These are phyloP conservation scores for Fulvia fulva DNA, from an alignment of 2,329 filamentous ascomycete genomes.

Conservation along the genomic window DNA sequence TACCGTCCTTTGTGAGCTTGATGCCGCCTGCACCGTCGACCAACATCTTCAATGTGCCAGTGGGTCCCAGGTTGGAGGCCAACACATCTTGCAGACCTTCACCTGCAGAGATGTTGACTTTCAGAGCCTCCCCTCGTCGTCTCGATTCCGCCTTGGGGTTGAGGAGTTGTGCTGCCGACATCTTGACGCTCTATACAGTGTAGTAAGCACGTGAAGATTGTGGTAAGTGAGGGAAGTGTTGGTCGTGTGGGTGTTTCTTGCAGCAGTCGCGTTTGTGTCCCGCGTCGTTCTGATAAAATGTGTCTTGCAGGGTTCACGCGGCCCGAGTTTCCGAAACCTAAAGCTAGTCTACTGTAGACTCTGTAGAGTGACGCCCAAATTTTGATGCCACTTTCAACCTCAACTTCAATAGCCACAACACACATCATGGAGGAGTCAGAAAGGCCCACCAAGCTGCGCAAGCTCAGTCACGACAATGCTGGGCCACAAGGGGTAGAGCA, in stretches of 20 bases:
- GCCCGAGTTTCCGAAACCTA: too few species aligned
- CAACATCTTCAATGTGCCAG: constrained; percentile 93
- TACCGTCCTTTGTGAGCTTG: constrained; percentile 98
- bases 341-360: too few species aligned
- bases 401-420: not conserved
- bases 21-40: constrained; percentile 68
- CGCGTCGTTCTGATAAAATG: constrained; percentile 1
- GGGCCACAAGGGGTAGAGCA: not conserved
- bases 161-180: constrained; percentile 97
- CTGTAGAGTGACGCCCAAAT: not conserved
- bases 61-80: constrained; percentile 90
- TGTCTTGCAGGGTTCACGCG: not conserved
- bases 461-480: constrained; percentile 41
- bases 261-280: constrained; percentile 1
- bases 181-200: constrained; percentile 37
- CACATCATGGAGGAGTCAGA: constrained; percentile 53
- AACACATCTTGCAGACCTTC: constrained; percentile 76
- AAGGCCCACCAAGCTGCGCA: constrained; percentile 53
- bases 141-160: constrained; percentile 98
- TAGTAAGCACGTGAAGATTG: not conserved
- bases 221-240: not conserved
- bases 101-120: constrained; percentile 94
- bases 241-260: constrained; percentile 3
- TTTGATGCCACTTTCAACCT: constrained; percentile 1
- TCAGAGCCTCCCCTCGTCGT: constrained; percentile 92